Conservation (phyloP, 805 yeast genomes). For the Saccharomycopsis schoenii region DNA sequence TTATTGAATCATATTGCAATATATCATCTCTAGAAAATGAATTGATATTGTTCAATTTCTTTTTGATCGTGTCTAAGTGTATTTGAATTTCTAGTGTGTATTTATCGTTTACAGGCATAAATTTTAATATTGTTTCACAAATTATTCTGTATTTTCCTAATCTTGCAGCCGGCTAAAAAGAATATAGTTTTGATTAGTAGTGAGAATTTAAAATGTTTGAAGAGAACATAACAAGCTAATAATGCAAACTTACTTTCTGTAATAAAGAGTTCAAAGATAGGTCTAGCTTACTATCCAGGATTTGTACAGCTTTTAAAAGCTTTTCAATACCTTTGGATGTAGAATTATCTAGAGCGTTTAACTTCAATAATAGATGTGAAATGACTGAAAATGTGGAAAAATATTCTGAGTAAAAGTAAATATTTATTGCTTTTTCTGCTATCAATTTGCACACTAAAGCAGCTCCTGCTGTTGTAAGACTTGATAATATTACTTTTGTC, state of each 20-base stretch:
- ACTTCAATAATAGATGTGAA: constrained; percentile 26
- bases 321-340: constrained; percentile 25
- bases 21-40: not conserved
- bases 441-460: constrained; percentile 16
- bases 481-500: not conserved
- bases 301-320: constrained; percentile 35
- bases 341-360: constrained; percentile 16
- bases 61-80: not conserved
- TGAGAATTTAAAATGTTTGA: too few species aligned
- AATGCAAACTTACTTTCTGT: not conserved
- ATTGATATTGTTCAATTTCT: constrained; percentile 8
- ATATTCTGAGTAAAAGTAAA: constrained; percentile 28
- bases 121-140: constrained; percentile 3
- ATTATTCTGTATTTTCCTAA: constrained; percentile 11
- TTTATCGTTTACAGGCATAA: not conserved
- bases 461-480: constrained; percentile 8
- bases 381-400: constrained; percentile 27
- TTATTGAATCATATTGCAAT: not conserved
- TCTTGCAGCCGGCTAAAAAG: constrained; percentile 8
- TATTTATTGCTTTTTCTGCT: constrained; percentile 21
- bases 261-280: constrained; percentile 32
- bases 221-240: too few species aligned
- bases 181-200: not conserved
- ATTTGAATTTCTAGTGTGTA: not conserved
- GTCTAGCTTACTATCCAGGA: constrained; percentile 30